Conservation (phyloP, 805 yeast species). For the Metschnikowia hibisci region DNA sequence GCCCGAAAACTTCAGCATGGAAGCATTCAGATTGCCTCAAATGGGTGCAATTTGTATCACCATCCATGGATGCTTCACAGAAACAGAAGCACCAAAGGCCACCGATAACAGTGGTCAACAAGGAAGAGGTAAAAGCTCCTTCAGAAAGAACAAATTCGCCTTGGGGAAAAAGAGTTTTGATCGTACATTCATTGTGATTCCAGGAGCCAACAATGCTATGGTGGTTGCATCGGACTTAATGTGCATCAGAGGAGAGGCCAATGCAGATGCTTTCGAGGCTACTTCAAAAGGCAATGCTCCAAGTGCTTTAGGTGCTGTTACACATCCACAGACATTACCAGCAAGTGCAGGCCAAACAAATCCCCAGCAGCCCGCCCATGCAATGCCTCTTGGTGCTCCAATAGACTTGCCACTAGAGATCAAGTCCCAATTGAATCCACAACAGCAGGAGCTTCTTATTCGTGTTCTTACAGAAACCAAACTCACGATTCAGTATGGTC, state of each 20-base stretch:
- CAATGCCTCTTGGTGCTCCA: conserved; percentile 14
- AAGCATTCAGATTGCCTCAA: conserved; percentile 66
- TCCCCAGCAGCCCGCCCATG: conserved; percentile 7
- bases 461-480: conserved; percentile 69
- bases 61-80: conserved; percentile 83
- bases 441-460: conserved; percentile 61
- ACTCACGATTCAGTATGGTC: conserved; percentile 72
- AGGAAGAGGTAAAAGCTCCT: conserved; percentile 15
- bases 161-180: conserved; percentile 76
- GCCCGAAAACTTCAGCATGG: conserved; percentile 71
- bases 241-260: conserved; percentile 38
- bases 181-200: conserved; percentile 74
- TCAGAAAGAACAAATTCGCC: conserved; percentile 28
- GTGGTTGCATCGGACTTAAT: conserved; percentile 86
- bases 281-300: conserved; percentile 11
- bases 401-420: conserved; percentile 56
- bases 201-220: conserved; percentile 62
- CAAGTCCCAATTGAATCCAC: conserved; percentile 44
- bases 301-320: conserved; percentile 10
- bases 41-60: conserved; percentile 74
- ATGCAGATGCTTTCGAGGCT: conserved; percentile 15
- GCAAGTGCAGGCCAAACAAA: conserved; percentile 1
- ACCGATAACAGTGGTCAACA: conserved; percentile 19
- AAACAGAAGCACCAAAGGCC: conserved; percentile 53
- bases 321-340: conserved; percentile 9